Conservation (phyloP, 371 early-diverging fungal genomes). For the Mortierella sp. region DNA sequence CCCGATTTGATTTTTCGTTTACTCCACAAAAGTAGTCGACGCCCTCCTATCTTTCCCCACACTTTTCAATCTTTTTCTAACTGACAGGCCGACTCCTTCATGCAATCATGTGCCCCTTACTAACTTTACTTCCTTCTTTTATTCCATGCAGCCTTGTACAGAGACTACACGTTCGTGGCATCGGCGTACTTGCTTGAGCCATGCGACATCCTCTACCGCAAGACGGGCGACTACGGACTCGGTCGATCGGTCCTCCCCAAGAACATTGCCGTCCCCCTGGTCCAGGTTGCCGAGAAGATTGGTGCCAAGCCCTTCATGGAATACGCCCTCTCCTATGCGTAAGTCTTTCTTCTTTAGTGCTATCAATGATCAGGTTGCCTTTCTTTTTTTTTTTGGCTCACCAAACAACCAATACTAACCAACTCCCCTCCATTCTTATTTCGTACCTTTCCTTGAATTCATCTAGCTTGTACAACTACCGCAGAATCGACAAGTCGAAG, state of each 20-base stretch:
- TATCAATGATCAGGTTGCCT: background rate
- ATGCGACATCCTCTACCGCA: constrained; percentile 82
- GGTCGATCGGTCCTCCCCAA: constrained; percentile 81
- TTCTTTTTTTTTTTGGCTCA: background rate
- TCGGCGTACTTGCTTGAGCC: constrained; percentile 92
- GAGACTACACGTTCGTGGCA: constrained; percentile 90
- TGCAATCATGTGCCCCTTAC: background rate
- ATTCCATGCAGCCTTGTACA: constrained; percentile 74
- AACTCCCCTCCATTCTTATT: background rate
- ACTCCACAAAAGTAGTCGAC: background rate
- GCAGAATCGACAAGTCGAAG: constrained; percentile 68
- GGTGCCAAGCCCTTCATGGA: constrained; percentile 90
- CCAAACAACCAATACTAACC: background rate
- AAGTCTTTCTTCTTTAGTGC: constrained; percentile 10
- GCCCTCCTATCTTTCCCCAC: background rate
- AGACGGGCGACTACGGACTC: constrained; percentile 81
- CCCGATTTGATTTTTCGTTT: background rate
- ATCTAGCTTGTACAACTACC: constrained; percentile 84
- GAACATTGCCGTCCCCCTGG: constrained; percentile 86
- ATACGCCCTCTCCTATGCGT: constrained; percentile 75
- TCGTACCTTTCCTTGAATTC: background rate
- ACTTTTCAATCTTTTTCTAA: background rate
- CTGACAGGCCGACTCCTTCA: background rate
- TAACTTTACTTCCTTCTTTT: background rate
- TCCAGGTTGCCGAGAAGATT: constrained; percentile 78